These are phyloP conservation scores for Trametopsis cervina DNA, from an alignment of 768 basidiomycete genomes.

Conservation along the genomic window DNA sequence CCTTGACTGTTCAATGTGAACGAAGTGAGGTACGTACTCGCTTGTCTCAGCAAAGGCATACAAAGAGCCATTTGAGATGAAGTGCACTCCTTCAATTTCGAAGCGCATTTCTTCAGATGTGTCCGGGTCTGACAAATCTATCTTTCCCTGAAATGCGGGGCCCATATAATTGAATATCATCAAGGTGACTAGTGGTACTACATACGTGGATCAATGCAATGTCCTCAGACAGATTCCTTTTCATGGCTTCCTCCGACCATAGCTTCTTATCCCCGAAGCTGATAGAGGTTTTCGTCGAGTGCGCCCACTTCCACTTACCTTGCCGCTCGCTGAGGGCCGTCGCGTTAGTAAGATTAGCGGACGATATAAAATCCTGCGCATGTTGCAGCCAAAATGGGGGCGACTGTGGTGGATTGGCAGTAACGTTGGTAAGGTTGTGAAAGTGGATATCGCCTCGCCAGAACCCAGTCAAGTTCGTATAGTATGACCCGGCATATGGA, in stretches of 20 bases:
- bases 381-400: constrained; percentile 41
- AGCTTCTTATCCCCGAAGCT: constrained; percentile 59
- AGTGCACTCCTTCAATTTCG: constrained; percentile 75
- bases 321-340: constrained; percentile 41
- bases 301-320: constrained; percentile 68
- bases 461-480: constrained; percentile 73
- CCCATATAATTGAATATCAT: neutral
- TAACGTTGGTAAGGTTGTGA: constrained; percentile 56
- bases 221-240: constrained; percentile 28
- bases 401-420: constrained; percentile 24
- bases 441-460: constrained; percentile 55
- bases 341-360: constrained; percentile 45
- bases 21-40: constrained; percentile 37
- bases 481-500: constrained; percentile 49
- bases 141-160: constrained; percentile 46
- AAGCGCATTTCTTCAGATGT: constrained; percentile 52
- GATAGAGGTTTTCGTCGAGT: constrained; percentile 52
- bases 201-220: constrained; percentile 64
- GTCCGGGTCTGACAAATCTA: constrained; percentile 55
- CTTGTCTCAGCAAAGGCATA: constrained; percentile 62
- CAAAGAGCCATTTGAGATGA: constrained; percentile 66
- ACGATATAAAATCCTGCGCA: constrained; percentile 43
- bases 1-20: neutral
- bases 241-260: constrained; percentile 25
- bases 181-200: neutral